These are phyloP conservation scores for Fusarium udum DNA, from an alignment of 2,329 filamentous ascomycete species.

Conservation along the genomic window DNA sequence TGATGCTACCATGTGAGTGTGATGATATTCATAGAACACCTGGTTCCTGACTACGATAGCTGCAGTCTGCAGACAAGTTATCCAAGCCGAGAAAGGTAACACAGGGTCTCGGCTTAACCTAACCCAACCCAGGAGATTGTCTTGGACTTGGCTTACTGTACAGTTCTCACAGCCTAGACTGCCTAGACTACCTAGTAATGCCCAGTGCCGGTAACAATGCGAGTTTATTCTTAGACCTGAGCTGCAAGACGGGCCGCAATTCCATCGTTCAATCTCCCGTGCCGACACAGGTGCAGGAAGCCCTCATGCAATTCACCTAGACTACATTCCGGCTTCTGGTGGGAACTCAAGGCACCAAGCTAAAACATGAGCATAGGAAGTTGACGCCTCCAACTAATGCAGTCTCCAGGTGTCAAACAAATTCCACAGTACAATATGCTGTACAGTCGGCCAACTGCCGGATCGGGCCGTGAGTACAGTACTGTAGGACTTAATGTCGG, in stretches of 20 bases:
- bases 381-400: background rate
- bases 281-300: background rate
- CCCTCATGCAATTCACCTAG: background rate
- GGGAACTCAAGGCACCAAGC: background rate
- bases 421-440: background rate
- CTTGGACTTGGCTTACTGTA: constrained; percentile 3
- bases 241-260: constrained; percentile 29
- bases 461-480: constrained; percentile 17
- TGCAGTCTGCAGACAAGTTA: constrained; percentile 16
- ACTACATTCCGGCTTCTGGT: background rate
- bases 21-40: background rate
- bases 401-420: background rate
- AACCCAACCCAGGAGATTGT: constrained; percentile 2
- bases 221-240: constrained; percentile 25
- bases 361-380: background rate
- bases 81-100: constrained; percentile 10
- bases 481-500: background rate
- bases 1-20: constrained; percentile 7
- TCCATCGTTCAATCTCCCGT: constrained; percentile 11
- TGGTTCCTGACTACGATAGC: constrained; percentile 33
- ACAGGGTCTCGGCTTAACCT: background rate
- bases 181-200: background rate
- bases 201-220: constrained; percentile 5
- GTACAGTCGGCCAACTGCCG: constrained; percentile 2
- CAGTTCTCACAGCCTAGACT: background rate